Base-by-base conservation (phyloP, 768 basidiomycete species). In the Agaricus blazei region DNA sequence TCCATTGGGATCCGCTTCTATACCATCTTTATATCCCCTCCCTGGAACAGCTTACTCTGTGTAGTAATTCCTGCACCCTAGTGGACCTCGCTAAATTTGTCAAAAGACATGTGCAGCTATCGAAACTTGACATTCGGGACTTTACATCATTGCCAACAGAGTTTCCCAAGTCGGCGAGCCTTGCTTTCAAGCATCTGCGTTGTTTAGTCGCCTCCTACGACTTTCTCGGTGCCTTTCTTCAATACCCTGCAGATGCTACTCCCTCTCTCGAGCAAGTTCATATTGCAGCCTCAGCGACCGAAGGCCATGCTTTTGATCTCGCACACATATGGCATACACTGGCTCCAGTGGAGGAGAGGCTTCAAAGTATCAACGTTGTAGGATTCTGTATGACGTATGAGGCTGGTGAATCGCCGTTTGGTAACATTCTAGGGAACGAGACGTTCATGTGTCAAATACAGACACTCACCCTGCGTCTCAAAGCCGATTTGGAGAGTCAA, bases 341-440 rank as follows among this genome's bases (percentile, higher is more conserved):
- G 54, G 47, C 47, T 9, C 40, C 54, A 29, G 54, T 55, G 19
- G 23, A 27, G 12, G 15, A 55, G 19, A 37, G 54, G 11, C 28
- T 55, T 11, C 54, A 42, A 2, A 27, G 23, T 40, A 42, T 55
- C 23, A 29, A 26, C 9, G 31, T 29, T 4, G n/a, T 55, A 24
- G 54, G 54, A 15, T 47, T 55, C 24, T 14, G 28, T 23, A 37
- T 55, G 19, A 28, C 27, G 9, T 43, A 55, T 41, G 54, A 55
- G 47, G 54, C 47, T 4, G 54, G 54, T 42, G 47, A 55, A 55
- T 55, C 54, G 11, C 54, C 54, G 27, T 55, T 55, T 40, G 46
- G 47, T 15, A 43, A 48, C 41, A 31, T 19, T 12, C 14, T 48
- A 47, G 54, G 29, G 40, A 43, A 48, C 9, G 29, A 26, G 28